Conservation (phyloP, 495 filamentous ascomycete genomes). For the Trichoderma virens region DNA sequence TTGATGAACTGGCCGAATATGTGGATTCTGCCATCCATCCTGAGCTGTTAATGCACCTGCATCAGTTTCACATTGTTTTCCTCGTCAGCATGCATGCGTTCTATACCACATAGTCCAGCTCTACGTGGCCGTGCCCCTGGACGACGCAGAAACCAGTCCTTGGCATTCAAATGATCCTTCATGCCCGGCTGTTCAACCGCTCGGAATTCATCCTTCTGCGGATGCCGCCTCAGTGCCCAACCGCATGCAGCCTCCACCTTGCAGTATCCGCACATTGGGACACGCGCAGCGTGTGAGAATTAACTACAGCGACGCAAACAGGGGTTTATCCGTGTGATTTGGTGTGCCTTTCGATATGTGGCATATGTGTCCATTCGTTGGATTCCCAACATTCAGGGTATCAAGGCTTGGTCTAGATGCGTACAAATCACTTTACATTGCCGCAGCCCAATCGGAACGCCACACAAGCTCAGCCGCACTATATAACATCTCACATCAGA, state of each 20-base stretch:
- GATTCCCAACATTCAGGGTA: neutral
- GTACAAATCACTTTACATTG: neutral
- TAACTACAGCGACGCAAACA: neutral
- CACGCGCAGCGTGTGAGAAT: neutral
- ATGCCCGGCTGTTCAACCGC: neutral
- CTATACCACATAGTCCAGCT: conserved; percentile 4
- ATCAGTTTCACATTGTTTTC: neutral
- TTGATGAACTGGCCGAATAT: no score
- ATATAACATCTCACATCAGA: neutral
- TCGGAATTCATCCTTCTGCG: neutral
- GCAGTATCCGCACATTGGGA: neutral
- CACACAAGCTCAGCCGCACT: neutral
- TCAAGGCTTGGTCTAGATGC: neutral
- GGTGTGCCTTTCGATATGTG: neutral
- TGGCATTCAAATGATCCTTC: neutral
- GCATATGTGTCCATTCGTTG: neutral
- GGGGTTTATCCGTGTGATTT: neutral
- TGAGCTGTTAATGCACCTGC: neutral
- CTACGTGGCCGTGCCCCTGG: conserved; percentile 6
- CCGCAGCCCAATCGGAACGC: neutral
- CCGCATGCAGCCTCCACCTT: neutral
- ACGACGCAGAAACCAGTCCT: conserved; percentile 1
- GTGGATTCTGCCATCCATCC: no score
- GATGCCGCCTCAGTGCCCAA: neutral
- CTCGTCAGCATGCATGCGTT: neutral